Base-by-base conservation (phyloP, 140 eudicot species). In the Ambrosia hybrid region DNA sequence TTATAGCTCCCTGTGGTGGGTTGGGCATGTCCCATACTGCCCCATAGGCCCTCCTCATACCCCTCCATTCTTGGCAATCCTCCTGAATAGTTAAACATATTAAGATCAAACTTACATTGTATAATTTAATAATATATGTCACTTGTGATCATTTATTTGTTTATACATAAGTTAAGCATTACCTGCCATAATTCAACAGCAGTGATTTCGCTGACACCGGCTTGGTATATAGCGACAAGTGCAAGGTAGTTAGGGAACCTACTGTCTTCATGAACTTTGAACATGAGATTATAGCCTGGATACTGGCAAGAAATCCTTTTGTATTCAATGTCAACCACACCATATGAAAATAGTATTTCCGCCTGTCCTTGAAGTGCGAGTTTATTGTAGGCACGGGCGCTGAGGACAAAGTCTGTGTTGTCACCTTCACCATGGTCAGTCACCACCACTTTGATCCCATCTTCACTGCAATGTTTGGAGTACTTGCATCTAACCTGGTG, bases 381-480 rank as follows among this genome's bases (percentile, higher is more conserved):
- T 48, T 76, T 85, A 6, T 82, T 61, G 71, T 90, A 94, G 68
- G 96, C 99, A 4, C 85, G 85, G 1, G 45, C 21, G 43, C 85
- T 86, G 2, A 94, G 81, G 52, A 94, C 67, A 81, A 94, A 90
- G 73, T 94, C 99, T 1, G 96, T 83, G 68, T 77, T 37, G 83
- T 84, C 86, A 3, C 99, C 97, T 70, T 72, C 95, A 36, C 96
- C 99, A 58, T 78, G 84, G 78, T 94, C 99, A 0, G 99, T 94
- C 61, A 83, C 87, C 73, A 94, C 96, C 39, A 94, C 74, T 60
- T 74, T 83, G 43, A 82, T 82, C 64, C 99, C 99, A 0, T 88
- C 96, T 7, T 90, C 86, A 63, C 76, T 88, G 85, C 99, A 94
- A 46, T 74, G 82, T 0, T 58, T 41, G 10, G 88, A 75, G 13